These are phyloP conservation scores for Zymoseptoria crescenta DNA, from an alignment of 2,329 filamentous ascomycete species.

Conservation along the genomic window DNA sequence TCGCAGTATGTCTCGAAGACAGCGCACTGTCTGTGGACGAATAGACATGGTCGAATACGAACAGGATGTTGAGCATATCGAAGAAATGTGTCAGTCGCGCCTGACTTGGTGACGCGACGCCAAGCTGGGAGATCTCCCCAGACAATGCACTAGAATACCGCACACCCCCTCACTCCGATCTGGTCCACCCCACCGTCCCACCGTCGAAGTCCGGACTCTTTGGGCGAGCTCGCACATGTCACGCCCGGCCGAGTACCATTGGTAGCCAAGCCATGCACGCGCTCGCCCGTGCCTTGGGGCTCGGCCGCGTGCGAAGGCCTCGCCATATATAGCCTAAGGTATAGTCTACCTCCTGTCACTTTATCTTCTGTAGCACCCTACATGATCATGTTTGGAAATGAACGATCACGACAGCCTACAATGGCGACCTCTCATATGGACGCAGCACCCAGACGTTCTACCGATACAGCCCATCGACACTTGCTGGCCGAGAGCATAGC, in stretches of 20 bases:
- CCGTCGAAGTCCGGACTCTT: neutral
- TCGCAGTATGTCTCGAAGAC: neutral
- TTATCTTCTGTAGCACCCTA: neutral
- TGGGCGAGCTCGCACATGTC: neutral
- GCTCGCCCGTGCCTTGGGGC: neutral
- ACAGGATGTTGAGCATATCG: neutral
- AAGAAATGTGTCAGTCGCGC: neutral
- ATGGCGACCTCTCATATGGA: neutral
- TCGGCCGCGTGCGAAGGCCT: neutral
- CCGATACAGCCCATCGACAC: conserved; percentile 32
- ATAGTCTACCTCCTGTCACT: neutral
- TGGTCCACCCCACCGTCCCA: neutral
- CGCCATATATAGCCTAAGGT: neutral
- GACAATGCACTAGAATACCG: neutral
- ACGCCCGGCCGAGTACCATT: neutral
- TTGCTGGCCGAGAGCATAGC: conserved; percentile 14
- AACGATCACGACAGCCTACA: neutral
- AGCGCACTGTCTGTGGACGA: neutral
- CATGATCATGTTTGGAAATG: neutral
- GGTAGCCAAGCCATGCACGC: neutral
- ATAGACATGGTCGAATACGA: neutral
- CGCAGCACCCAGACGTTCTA: conserved; percentile 31
- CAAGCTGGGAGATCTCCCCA: neutral
- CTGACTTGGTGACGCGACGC: neutral
- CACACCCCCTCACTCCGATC: conserved; percentile 55